Evolutionary conservation across 805 yeast genomes (phyloP), one percentile per base, ranked within the genome.

Genomic region (Nadsonia fulvescens): DNA sequence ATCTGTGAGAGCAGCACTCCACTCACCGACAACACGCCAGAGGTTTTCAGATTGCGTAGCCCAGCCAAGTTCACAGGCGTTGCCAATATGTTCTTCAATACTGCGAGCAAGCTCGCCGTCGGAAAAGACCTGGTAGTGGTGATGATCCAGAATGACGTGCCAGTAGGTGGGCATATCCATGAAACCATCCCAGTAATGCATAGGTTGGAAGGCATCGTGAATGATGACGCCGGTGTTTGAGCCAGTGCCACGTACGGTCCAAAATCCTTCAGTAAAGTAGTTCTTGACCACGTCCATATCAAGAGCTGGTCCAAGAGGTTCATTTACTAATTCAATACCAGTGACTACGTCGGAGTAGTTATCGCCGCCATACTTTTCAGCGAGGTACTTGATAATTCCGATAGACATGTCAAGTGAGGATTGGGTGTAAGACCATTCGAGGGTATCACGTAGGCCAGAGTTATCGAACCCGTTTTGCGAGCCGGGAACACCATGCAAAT

Each of bases 391-490:
- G 30, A 83, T 49, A 2, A 70, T 78, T 5, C 56, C 45, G 25
- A 65, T 41, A 2, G 92, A 72, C 10, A 65, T 38, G 16, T 58
- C 49, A 23, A 62, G 52, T 42, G 73, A 70, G 11, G 39, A 45
- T 31, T 61, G 56, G 17, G 56, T 60, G 23, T 59, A 44, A 41
- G 20, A 62, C 67, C 76, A 81, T 3, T 48, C 49, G 24, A 58
- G 43, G 2, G 40, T 20, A 44, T 74, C 94, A 41, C 93, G 64
- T 35, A 66, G 54, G 14, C 96, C 96, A 6, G 93, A 78, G 56
- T 83, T 83, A 51, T 83, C 96, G 43, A 81, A 86, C 8, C 95
- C 95, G 47, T 83, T 83, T 50, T 83, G 96, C 12, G 93, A 76
- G 12, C 94, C 95, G 17, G 93, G 91, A n/a, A 76, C 92, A 35